Base-by-base conservation (phyloP, 2,329 filamentous ascomycete genomes). In the Clarireedia paspali region DNA sequence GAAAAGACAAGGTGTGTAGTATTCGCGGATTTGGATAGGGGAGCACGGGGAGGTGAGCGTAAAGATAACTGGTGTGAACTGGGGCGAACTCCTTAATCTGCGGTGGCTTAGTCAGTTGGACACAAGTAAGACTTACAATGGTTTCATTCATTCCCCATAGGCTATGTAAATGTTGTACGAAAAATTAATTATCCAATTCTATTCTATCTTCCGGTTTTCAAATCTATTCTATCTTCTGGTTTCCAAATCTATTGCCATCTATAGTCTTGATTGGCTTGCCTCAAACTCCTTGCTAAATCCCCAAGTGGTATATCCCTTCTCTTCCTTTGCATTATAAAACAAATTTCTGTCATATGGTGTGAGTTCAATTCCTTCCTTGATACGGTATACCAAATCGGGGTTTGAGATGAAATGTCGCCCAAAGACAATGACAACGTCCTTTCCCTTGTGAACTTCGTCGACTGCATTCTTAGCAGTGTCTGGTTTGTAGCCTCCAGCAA, bases 401-500 rank as follows among this genome's bases (percentile, higher is more conserved):
- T 77, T 77, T 20, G 71, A 67, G 46, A 74, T 74, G 58, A 76
- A 77, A 61, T 68, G 72, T 15, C 72, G 66, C 14, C 74, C 75
- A 52, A 75, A 77, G 3, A 73, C 71, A 55, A 75, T 66, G 0
- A 63, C 70, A 53, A 76, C 68, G 12, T 68, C 64, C 36, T 65
- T 62, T n/a, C 66, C 60, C 26, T 63, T 64, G 17, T 67, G 66
- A 12, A 64, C 50, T 30, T 66, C 59, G 66, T 78, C 71, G 1
- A 70, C 72, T 0, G 71, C 69, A 45, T 69, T 67, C 39, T 68
- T 63, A 1, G 76, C 75, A 15, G 66, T 68, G 1, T 72, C 71
- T 0, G 70, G 59, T 30, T 67, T 70, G 62, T 73, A 78, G 1
- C 74, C 76, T 47, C 77, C 77, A 1, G 75, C 74, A n/a, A 82